These are phyloP conservation scores for Aechmea fasciata DNA, from an alignment of 176 grass and related monocot genomes.

Conservation along the genomic window DNA sequence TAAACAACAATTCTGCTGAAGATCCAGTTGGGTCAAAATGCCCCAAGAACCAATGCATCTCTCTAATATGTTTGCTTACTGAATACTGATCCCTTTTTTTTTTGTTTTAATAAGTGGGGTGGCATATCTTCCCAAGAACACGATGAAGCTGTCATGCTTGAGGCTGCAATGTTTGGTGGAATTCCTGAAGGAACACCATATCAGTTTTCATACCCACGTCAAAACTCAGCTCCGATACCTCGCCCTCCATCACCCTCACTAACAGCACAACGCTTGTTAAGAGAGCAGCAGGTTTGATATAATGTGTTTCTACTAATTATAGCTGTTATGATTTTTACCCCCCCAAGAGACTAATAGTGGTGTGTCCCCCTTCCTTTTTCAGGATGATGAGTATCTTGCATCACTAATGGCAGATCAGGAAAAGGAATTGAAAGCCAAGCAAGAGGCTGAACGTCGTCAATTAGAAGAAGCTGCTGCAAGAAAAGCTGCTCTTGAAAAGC, in stretches of 20 bases:
- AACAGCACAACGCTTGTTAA: slow-evolving; percentile 70
- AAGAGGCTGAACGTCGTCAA: slow-evolving; percentile 51
- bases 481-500: slow-evolving; percentile 47
- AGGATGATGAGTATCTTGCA: slow-evolving; percentile 94
- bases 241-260: slow-evolving; percentile 61
- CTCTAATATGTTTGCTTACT: not conserved
- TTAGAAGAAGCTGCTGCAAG: slow-evolving; percentile 48
- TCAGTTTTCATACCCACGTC: slow-evolving; percentile 59
- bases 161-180: slow-evolving; percentile 92
- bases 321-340: slow-evolving; percentile 2
- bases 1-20: no score
- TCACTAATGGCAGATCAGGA: slow-evolving; percentile 80
- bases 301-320: not conserved
- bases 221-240: slow-evolving; percentile 22
- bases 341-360: not conserved
- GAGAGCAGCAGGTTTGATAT: slow-evolving; percentile 78
- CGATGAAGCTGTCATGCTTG: slow-evolving; percentile 97
- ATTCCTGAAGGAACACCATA: slow-evolving; percentile 55
- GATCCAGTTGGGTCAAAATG: not conserved
- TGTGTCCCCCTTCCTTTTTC: slow-evolving; percentile 11
- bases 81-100: slow-evolving; percentile 15
- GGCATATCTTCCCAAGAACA: slow-evolving; percentile 87
- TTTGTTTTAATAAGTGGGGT: slow-evolving; percentile 69
- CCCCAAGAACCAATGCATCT: not conserved
- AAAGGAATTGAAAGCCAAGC: slow-evolving; percentile 68